A percentile compares a stretch with the other conserved stretches of the same genome.
These are phyloP conservation scores for Sphaerulina populicola DNA, from an alignment of 2,329 filamentous ascomycete species.

Conservation along the genomic window DNA sequence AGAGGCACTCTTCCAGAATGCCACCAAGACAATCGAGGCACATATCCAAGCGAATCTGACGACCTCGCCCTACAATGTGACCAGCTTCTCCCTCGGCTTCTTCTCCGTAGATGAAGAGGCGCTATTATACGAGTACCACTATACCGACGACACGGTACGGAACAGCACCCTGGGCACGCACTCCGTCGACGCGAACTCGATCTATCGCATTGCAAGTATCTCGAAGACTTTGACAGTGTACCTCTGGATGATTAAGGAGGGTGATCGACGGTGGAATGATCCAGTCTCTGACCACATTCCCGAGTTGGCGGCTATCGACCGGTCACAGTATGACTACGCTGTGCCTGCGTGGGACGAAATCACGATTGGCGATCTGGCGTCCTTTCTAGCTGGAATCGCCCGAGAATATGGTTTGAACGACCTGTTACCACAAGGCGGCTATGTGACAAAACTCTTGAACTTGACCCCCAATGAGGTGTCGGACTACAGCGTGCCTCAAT, in stretches of 20 bases:
- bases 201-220: conserved; percentile 19
- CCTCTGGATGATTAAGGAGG: conserved; percentile 17
- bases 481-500: conserved; percentile 5
- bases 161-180: conserved; percentile 14
- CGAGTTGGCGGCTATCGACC: conserved; percentile 27
- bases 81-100: conserved; percentile 18
- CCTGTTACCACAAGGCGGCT: conserved; percentile 5
- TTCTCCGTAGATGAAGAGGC: conserved; percentile 15
- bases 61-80: conserved; percentile 14
- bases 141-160: conserved; percentile 12
- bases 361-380: conserved; percentile 41
- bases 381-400: conserved; percentile 40
- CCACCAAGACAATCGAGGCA: conserved; percentile 11
- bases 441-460: conserved; percentile 34
- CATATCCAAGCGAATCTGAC: conserved; percentile 15
- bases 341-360: conserved; percentile 43
- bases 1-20: conserved; percentile 12
- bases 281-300: conserved; percentile 43
- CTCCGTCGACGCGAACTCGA: conserved; percentile 15
- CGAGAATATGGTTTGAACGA: conserved; percentile 19
- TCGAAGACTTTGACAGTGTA: conserved; percentile 19
- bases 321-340: conserved; percentile 29
- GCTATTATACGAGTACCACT: conserved; percentile 14
- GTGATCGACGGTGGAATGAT: conserved; percentile 15
- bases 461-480: background rate